Evolutionary conservation across 352 stramenopile species (phyloP).

Genomic region (Pythium folliculosum): DNA sequence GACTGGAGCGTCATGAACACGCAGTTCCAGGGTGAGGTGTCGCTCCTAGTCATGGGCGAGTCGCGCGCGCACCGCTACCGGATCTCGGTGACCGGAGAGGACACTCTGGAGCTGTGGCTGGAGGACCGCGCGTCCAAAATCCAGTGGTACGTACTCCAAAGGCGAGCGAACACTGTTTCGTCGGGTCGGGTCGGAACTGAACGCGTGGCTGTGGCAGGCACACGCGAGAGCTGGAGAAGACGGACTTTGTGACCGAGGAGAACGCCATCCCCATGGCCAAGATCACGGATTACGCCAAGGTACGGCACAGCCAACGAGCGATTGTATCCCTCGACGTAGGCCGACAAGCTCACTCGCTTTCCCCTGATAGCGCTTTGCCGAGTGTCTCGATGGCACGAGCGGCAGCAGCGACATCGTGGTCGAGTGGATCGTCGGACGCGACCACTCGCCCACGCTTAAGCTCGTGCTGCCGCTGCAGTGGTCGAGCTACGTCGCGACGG

Average conservation of each 20-base stretch:
- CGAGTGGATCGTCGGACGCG: neutral
- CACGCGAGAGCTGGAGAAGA: slow-evolving; percentile 1
- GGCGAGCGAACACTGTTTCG: neutral
- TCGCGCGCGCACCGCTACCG: slow-evolving; percentile 6
- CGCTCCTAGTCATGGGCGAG: neutral
- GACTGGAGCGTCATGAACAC: neutral
- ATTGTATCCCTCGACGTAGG: neutral
- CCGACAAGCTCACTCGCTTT: neutral
- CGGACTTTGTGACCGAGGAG: slow-evolving; percentile 15
- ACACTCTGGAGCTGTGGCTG: slow-evolving; percentile 1
- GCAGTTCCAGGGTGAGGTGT: slow-evolving; percentile 2
- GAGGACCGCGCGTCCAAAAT: slow-evolving; percentile 6
- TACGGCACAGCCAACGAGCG: neutral
- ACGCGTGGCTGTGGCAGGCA: neutral
- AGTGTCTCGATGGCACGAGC: neutral
- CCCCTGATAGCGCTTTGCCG: neutral
- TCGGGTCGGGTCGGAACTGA: neutral
- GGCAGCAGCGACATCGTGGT: neutral
- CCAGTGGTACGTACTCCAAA: slow-evolving; percentile 3
- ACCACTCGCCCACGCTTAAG: slow-evolving; percentile 1
- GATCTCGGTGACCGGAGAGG: neutral
- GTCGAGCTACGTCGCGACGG: slow-evolving; percentile 9
- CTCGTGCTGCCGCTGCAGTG: slow-evolving; percentile 2
- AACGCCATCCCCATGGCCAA: slow-evolving; percentile 12
- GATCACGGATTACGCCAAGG: slow-evolving; percentile 9